phyloP scores from a whole-genome alignment of 2,329 filamentous ascomycete species.

The Aspergillus chevalieri region DNA sequence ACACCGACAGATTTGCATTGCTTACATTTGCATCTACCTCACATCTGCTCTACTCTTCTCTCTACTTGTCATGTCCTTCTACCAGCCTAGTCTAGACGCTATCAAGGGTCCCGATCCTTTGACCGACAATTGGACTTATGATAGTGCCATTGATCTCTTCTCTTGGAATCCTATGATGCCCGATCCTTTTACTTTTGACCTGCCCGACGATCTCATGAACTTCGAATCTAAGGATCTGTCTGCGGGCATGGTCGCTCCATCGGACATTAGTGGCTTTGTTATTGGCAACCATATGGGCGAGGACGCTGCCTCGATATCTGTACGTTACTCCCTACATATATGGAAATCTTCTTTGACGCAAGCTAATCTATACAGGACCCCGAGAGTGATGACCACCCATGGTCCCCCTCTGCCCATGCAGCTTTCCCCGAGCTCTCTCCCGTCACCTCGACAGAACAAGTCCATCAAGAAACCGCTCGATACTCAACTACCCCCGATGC shows the following conservation, averaged over 20 bases:
- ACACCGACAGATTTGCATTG: not conserved
- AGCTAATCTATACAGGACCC: conserved; percentile 18
- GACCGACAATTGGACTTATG: conserved; percentile 32
- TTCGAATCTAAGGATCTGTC: conserved; percentile 26
- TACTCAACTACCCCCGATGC: conserved; percentile 17
- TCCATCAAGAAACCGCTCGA: conserved; percentile 22
- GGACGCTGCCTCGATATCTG: conserved; percentile 19
- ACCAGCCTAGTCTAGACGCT: no score
- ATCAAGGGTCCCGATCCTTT: conserved; percentile 25
- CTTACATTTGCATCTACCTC: not conserved
- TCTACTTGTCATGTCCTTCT: no score
- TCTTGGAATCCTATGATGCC: conserved; percentile 26
- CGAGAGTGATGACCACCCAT: conserved; percentile 31
- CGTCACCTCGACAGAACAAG: conserved; percentile 6
- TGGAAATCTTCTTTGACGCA: not conserved
- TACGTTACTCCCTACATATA: not conserved
- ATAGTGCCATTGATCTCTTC: conserved; percentile 30
- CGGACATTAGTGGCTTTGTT: conserved; percentile 25
- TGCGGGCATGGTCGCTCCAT: conserved; percentile 23
- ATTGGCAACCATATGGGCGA: conserved; percentile 24
- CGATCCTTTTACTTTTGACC: conserved; percentile 24
- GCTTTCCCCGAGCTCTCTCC: conserved; percentile 11
- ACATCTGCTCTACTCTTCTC: not conserved
- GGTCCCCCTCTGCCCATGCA: conserved; percentile 18
- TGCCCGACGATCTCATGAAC: conserved; percentile 23